Percentiles rank a stretch among this genome's conserved stretches.
phyloP scores from a whole-genome alignment of 2,329 filamentous ascomycete genomes.

The Trichoderma oligosporum region DNA sequence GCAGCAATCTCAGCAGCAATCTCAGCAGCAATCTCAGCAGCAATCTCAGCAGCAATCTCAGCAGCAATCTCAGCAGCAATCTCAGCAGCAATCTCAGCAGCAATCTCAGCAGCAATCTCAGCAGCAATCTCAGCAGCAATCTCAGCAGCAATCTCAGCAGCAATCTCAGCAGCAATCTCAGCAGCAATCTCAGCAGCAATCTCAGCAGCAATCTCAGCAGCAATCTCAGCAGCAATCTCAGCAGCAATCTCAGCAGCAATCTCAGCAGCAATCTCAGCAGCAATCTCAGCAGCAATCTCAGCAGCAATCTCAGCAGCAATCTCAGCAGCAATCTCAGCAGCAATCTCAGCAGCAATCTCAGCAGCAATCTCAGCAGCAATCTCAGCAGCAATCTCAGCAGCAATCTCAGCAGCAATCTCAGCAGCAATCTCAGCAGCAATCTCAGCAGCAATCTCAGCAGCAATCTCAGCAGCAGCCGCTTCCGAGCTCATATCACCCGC shows the following conservation, averaged over 20 bases:
- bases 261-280: conserved; percentile 26
- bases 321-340: conserved; percentile 27
- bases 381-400: conserved; percentile 22
- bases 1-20: conserved; percentile 22
- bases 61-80: conserved; percentile 24
- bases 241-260: conserved; percentile 22
- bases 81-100: conserved; percentile 27
- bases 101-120: conserved; percentile 23
- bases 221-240: conserved; percentile 27
- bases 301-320: conserved; percentile 24
- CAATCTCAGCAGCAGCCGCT: conserved; percentile 27
- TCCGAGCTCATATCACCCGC: conserved; percentile 26
- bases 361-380: conserved; percentile 27
- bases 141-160: conserved; percentile 22
- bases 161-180: conserved; percentile 26
- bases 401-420: conserved; percentile 26
- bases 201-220: conserved; percentile 23
- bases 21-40: conserved; percentile 26
- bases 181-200: conserved; percentile 24
- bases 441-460: conserved; percentile 23
- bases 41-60: conserved; percentile 23
- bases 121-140: conserved; percentile 27
- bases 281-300: conserved; percentile 23
- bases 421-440: conserved; percentile 24
- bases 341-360: conserved; percentile 23